Evolutionary conservation across 768 basidiomycete species (phyloP).

Genomic region (Stropharia rugosoannulata): DNA sequence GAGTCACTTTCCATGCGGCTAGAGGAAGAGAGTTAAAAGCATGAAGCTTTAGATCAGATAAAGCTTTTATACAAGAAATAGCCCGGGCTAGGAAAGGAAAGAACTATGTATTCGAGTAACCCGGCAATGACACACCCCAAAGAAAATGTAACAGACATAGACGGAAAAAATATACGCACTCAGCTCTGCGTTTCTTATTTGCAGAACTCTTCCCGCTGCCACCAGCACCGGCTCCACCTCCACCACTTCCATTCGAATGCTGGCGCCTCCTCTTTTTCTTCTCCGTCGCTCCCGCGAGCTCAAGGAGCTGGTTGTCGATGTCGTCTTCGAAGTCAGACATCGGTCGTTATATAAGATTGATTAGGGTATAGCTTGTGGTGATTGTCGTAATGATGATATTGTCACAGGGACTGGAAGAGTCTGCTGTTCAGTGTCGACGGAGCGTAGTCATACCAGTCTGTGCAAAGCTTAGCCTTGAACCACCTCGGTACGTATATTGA

Average conservation of each 20-base stretch:
- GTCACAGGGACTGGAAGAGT: too few relatives aligned
- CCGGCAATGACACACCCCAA: conserved; percentile 9
- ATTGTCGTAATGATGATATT: background rate
- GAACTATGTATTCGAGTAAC: background rate
- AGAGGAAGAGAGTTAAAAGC: conserved; percentile 11
- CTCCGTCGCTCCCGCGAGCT: conserved; percentile 70
- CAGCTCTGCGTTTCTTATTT: conserved; percentile 64
- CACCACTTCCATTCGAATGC: conserved; percentile 27
- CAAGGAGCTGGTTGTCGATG: conserved; percentile 75
- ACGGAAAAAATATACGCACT: conserved; percentile 46
- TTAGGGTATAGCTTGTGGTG: background rate
- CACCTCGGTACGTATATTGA: background rate
- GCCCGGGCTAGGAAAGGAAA: background rate
- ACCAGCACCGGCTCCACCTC: conserved; percentile 13
- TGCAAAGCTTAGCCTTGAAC: too few relatives aligned
- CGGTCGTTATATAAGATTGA: background rate
- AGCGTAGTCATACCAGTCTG: too few relatives aligned
- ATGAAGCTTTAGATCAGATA: background rate
- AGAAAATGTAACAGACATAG: conserved; percentile 12
- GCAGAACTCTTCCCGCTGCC: conserved; percentile 5
- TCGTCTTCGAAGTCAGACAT: conserved; percentile 52
- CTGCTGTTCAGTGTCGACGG: too few relatives aligned
- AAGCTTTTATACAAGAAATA: background rate
- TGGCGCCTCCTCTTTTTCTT: conserved; percentile 64
- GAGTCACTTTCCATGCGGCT: conserved; percentile 44